A percentile compares a stretch with the other conserved stretches of the same genome.
Conservation (phyloP, 768 basidiomycete species). For the Russula lepida region DNA sequence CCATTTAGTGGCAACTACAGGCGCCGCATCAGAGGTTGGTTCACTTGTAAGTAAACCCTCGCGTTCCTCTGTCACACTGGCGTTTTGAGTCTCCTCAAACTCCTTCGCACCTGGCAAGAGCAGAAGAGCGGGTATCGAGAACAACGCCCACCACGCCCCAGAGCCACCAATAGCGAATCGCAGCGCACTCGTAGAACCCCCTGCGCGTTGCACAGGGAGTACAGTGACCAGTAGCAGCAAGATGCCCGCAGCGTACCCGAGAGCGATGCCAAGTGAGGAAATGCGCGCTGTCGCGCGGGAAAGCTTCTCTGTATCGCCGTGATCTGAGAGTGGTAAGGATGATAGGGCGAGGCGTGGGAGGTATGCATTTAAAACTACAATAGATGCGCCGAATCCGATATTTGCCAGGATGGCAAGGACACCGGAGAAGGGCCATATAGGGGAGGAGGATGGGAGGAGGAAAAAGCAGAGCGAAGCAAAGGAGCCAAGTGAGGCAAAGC, state of each 20-base stretch:
- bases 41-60: slow-evolving; percentile 13
- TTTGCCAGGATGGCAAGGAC: slow-evolving; percentile 71
- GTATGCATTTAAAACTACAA: slow-evolving; percentile 88
- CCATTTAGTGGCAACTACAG: slow-evolving; percentile 30
- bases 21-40: neutral
- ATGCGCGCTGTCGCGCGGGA: slow-evolving; percentile 74
- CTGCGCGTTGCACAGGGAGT: slow-evolving; percentile 65
- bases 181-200: slow-evolving; percentile 70
- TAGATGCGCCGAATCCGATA: slow-evolving; percentile 76
- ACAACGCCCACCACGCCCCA: slow-evolving; percentile 83
- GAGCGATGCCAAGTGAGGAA: slow-evolving; percentile 77
- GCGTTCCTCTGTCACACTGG: slow-evolving; percentile 3
- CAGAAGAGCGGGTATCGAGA: slow-evolving; percentile 67
- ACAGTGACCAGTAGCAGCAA: slow-evolving; percentile 62
- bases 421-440: slow-evolving; percentile 60
- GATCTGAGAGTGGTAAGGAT: slow-evolving; percentile 7
- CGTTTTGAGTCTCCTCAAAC: slow-evolving; percentile 19
- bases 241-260: slow-evolving; percentile 83
- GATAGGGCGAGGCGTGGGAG: slow-evolving; percentile 60
- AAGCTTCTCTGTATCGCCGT: slow-evolving; percentile 45
- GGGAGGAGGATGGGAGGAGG: slow-evolving; percentile 58
- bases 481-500: slow-evolving; percentile 69
- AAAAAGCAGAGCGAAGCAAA: slow-evolving; percentile 62
- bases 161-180: slow-evolving; percentile 78
- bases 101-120: slow-evolving; percentile 50